Conservation (phyloP, 495 filamentous ascomycete species). For the Penicillium lagena region DNA sequence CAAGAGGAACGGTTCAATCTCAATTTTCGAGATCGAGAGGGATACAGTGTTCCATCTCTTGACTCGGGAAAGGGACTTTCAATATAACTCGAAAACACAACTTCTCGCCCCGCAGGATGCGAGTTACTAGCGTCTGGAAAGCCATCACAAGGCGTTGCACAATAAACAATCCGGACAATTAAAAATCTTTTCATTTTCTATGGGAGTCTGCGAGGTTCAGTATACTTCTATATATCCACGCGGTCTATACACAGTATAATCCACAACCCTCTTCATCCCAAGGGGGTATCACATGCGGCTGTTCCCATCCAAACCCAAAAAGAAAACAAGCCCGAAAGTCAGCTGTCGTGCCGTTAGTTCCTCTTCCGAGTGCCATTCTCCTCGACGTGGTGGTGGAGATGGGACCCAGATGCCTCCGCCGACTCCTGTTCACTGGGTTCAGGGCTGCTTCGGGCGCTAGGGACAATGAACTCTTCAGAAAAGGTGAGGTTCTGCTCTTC, state of each 20-base stretch:
- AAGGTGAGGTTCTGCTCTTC: slow-evolving; percentile 45
- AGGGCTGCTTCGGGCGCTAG: slow-evolving; percentile 57
- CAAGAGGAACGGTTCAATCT: too few species aligned
- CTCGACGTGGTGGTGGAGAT: slow-evolving; percentile 7
- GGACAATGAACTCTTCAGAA: slow-evolving; percentile 72
- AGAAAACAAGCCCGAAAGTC: background rate
- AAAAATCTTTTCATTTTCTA: too few species aligned
- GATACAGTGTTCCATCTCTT: too few species aligned
- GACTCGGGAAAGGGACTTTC: too few species aligned
- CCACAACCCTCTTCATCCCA: background rate
- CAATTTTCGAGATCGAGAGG: too few species aligned
- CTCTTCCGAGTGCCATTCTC: slow-evolving; percentile 21
- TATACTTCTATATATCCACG: slow-evolving; percentile 5
- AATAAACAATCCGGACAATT: too few species aligned
- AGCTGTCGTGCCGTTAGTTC: background rate
- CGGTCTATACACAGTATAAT: slow-evolving; percentile 12
- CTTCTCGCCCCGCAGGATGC: too few species aligned
- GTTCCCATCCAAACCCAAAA: slow-evolving; percentile 1
- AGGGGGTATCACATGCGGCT: slow-evolving; percentile 13
- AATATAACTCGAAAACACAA: too few species aligned
- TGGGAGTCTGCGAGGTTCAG: background rate
- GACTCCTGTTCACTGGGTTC: slow-evolving; percentile 50
- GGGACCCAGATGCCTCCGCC: slow-evolving; percentile 10
- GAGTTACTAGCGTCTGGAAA: too few species aligned
- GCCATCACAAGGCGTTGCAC: too few species aligned